Evolutionary conservation across 345 rosid genomes (phyloP).

Genomic region (Populus euphratica): DNA sequence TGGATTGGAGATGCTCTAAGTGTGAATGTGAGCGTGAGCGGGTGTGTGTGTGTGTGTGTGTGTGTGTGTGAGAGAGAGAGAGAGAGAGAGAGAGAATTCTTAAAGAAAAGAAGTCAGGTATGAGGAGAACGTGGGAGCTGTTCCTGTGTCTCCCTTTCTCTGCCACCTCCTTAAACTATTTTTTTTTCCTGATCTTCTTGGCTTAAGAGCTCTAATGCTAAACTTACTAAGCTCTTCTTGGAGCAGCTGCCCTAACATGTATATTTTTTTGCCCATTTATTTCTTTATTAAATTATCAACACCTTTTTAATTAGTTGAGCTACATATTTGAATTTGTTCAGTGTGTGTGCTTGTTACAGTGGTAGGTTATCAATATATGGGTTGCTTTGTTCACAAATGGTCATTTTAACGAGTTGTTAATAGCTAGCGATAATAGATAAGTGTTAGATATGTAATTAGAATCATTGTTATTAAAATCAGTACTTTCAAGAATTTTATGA

Average conservation of each 20-base stretch:
- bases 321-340: not conserved
- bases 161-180: constrained; percentile 34
- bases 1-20: too few species aligned
- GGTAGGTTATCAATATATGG: not conserved
- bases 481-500: too few species aligned
- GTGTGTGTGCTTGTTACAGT: not conserved
- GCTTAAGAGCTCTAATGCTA: constrained; percentile 56
- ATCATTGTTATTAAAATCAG: not conserved
- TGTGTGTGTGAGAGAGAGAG: not conserved
- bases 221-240: constrained; percentile 38
- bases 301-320: not conserved
- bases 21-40: constrained; percentile 17
- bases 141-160: constrained; percentile 76
- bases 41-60: not conserved
- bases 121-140: constrained; percentile 86
- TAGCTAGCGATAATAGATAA: not conserved
- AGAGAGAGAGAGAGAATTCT: constrained; percentile 3
- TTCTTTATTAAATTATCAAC: not conserved
- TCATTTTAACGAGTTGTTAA: not conserved
- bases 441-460: not conserved
- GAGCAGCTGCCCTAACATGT: constrained; percentile 23
- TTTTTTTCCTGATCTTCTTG: constrained; percentile 48
- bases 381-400: not conserved
- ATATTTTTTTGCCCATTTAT: not conserved
- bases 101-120: constrained; percentile 28